Percentiles rank a stretch among this genome's conserved stretches.
Conservation (phyloP, 176 grass and related monocot genomes). For the Oryza rufipogon region DNA sequence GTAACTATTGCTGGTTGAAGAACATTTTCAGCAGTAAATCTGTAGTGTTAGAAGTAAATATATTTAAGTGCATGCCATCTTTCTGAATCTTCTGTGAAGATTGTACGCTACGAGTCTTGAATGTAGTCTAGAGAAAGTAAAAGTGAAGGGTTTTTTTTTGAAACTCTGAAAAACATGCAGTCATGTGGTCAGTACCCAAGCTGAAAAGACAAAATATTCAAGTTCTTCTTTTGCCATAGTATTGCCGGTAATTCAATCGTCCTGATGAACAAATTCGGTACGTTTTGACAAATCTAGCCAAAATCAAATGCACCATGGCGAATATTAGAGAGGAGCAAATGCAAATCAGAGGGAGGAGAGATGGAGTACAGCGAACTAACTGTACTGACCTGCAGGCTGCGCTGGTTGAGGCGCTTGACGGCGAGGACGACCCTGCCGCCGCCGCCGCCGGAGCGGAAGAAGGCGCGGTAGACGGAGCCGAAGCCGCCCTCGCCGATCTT, state of each 20-base stretch:
- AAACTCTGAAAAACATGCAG: neutral
- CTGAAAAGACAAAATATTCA: neutral
- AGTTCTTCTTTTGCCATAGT: neutral
- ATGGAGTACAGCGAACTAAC: neutral
- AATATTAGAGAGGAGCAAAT: no score
- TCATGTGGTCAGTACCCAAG: neutral
- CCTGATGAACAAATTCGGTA: neutral
- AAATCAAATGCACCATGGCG: neutral
- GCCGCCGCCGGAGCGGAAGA: slow-evolving; percentile 52
- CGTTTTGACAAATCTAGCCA: neutral
- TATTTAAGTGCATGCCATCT: neutral
- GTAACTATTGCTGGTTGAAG: no score
- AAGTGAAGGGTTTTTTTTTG: neutral
- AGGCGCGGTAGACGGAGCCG: slow-evolving; percentile 82
- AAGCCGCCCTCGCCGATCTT: slow-evolving; percentile 94
- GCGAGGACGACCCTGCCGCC: slow-evolving; percentile 57
- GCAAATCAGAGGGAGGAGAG: neutral
- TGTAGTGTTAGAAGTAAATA: neutral
- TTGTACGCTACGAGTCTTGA: neutral
- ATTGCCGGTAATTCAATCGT: no score
- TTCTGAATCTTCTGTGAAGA: neutral
- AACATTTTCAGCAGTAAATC: no score
- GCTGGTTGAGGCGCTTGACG: slow-evolving; percentile 88
- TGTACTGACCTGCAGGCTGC: slow-evolving; percentile 63
- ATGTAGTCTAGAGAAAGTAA: neutral